These are phyloP conservation scores for Peribolospora baueri DNA, from an alignment of 768 basidiomycete genomes.

Conservation along the genomic window DNA sequence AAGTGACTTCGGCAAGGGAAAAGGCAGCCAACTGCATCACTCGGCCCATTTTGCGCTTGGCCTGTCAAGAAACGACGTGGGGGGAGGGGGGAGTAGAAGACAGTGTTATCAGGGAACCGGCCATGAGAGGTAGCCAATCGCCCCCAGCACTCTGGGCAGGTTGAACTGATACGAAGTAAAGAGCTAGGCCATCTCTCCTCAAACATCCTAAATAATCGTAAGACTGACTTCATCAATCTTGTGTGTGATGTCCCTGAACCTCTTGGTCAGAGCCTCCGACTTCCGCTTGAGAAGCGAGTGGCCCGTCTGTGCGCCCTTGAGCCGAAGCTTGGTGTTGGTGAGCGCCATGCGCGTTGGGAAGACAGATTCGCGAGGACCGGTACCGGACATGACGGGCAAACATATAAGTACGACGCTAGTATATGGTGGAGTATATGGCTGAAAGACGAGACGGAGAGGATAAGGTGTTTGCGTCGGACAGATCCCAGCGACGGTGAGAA, in stretches of 20 bases:
- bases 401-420: too few species aligned
- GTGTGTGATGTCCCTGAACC: constrained; percentile 76
- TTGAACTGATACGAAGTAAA: not conserved
- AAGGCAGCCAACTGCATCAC: constrained; percentile 98
- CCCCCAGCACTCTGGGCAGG: not conserved
- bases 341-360: constrained; percentile 96
- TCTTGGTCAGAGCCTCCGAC: constrained; percentile 78
- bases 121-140: not conserved
- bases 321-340: constrained; percentile 43
- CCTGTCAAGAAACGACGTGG: constrained; percentile 26
- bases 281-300: constrained; percentile 93
- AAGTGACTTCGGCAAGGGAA: constrained; percentile 95
- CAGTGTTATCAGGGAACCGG: not conserved
- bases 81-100: not conserved
- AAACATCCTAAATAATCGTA: not conserved
- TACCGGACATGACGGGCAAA: constrained; percentile 44
- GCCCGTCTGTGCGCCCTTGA: constrained; percentile 24
- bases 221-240: constrained; percentile 84
- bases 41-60: constrained; percentile 94
- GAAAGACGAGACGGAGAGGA: too few species aligned
- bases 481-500: too few species aligned
- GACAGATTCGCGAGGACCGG: constrained; percentile 70
- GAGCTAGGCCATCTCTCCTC: not conserved
- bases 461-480: too few species aligned
- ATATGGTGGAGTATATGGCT: too few species aligned